These are phyloP conservation scores for Albizia julibrissin DNA, from an alignment of 306 rosid species.

Conservation along the genomic window DNA sequence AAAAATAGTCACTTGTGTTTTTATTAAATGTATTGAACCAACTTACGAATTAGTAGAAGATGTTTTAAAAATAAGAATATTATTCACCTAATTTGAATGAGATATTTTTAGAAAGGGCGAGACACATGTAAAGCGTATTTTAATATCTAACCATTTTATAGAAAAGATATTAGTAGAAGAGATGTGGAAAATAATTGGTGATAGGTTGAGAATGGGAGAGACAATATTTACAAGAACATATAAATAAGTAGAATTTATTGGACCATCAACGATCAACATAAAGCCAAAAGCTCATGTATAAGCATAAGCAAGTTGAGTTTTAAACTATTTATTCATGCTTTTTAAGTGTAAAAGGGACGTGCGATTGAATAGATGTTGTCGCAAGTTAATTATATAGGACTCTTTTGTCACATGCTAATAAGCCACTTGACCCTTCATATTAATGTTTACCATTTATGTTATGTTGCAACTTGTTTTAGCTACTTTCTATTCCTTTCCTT, in stretches of 20 bases:
- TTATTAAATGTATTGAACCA: no score
- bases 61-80: no score
- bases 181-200: not conserved
- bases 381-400: not conserved
- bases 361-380: not conserved
- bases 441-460: not conserved
- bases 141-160: no score
- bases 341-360: slow-evolving; percentile 1
- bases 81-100: not conserved
- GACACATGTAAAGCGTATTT: not conserved
- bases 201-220: not conserved
- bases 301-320: not conserved
- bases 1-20: no score
- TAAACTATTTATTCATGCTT: not conserved
- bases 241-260: not conserved
- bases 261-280: not conserved
- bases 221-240: not conserved
- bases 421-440: slow-evolving; percentile 26
- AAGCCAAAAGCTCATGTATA: not conserved
- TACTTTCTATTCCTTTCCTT: not conserved
- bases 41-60: not conserved
- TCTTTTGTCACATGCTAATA: not conserved
- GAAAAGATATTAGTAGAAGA: not conserved
- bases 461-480: slow-evolving; percentile 32
- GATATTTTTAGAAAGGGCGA: not conserved